Conservation (phyloP, 768 basidiomycete genomes). For the Porphyrellus cyaneotinctus region DNA sequence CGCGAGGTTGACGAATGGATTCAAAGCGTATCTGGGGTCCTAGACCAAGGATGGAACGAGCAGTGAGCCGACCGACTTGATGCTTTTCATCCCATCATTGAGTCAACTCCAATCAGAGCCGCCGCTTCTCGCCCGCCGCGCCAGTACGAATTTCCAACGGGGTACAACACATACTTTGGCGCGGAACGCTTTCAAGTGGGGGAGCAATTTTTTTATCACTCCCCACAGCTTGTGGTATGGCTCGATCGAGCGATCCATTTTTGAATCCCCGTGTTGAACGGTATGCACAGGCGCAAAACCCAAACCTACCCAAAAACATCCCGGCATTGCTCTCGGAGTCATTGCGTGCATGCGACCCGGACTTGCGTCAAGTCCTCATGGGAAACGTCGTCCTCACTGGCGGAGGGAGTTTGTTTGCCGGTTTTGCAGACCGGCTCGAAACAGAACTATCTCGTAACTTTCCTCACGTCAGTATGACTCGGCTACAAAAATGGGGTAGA, state of each 20-base stretch:
- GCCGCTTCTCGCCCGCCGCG: constrained; percentile 53
- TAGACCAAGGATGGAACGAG: constrained; percentile 86
- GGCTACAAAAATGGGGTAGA: background rate
- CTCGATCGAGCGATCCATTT: background rate
- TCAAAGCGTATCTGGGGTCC: constrained; percentile 81
- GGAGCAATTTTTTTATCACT: constrained; percentile 86
- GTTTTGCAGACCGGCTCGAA: constrained; percentile 79
- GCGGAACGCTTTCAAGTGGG: constrained; percentile 78
- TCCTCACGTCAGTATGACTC: constrained; percentile 60
- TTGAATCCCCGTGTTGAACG: constrained; percentile 6
- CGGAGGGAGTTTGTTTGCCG: constrained; percentile 82
- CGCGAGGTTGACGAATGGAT: constrained; percentile 93
- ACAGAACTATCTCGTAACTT: constrained; percentile 71
- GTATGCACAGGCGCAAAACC: constrained; percentile 44
- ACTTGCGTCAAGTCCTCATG: constrained; percentile 84
- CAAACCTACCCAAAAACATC: constrained; percentile 70
- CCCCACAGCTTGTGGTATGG: constrained; percentile 49
- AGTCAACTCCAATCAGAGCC: constrained; percentile 37
- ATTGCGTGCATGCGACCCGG: constrained; percentile 83
- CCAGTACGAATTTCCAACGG: constrained; percentile 95
- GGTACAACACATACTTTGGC: constrained; percentile 82
- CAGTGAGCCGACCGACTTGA: constrained; percentile 48
- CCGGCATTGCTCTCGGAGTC: constrained; percentile 73
- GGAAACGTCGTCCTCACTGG: constrained; percentile 96
- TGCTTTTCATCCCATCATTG: background rate